Base-by-base conservation (phyloP, 1,139 yeast genomes). In the Suhomyces bribrorum region DNA sequence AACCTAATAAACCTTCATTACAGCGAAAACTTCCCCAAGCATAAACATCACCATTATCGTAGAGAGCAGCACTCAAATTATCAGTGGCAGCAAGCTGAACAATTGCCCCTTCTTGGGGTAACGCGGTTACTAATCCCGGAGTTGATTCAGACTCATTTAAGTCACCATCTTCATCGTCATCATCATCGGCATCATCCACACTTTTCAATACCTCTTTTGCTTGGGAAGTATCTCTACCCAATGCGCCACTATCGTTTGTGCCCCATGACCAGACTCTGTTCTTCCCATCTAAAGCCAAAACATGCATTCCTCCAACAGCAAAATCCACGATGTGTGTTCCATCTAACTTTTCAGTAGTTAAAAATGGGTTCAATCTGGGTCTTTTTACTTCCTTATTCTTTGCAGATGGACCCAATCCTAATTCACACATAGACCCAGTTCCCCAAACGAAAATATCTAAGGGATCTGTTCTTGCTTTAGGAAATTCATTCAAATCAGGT, bases 11-110 rank as follows among this genome's bases (percentile, higher is more conserved):
- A 38, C 98, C 98, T 62, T 92, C 98, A 50, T 83, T 89, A 67
- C 86, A 85, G 53, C 95, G 80, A 69, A 92, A 92, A 23, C 96
- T 86, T 28, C 99, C 99, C 97, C 98, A 92, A 0, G 97, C 95
- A 63, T 85, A 92, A 11, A 92, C 89, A 34, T 86, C 89, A 25
- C 98, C 98, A 40, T 80, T 82, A 32, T 78, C 83, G 35, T 83
- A 77, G 41, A 94, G 65, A 1, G 80, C 89, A 12, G 92, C 92
- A 40, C 96, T 86, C 46, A 90, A 66, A 52, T 89, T 90, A 57
- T 92, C 98, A 11, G 97, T 86, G 3, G 97, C 97, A n/a, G 89
- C 90, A 28, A 90, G 61, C 54, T 83, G 92, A 12, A 87, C 86
- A 43, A 90, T 79, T 36, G 73, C 75, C 14, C 59, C 57, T 5